Evolutionary conservation across 139 green algal species (phyloP), one percentile per base, ranked within the genome.

Genomic region (Coelastrella sp.): DNA sequence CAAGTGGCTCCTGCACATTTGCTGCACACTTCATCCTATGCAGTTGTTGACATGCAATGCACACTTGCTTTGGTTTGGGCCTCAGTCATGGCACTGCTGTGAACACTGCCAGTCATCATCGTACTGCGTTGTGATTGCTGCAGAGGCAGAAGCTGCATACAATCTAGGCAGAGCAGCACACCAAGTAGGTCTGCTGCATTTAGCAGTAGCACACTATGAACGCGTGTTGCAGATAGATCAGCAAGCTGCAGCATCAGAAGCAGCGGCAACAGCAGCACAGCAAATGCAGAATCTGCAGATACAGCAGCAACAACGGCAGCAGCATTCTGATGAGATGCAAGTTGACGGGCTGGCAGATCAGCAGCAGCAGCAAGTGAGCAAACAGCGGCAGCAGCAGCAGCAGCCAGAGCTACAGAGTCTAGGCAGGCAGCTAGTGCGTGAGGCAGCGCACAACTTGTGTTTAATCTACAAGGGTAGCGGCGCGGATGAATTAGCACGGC

Each of bases 81-180:
- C 32, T 47, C 32, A 47, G 32, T 47, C 32, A 47, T 47, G 32
- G 32, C 32, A 47, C 32, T 47, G 32, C 32, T 47, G 32, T 47
- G 32, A 47, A 47, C 32, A 47, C 32, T 47, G 32, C 32, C 32
- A 47, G 32, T 47, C 32, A 47, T 47, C 32, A 47, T 47, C 32
- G 32, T 47, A 47, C 32, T 47, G 32, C 32, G 76, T 32, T 82
- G 76, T 13, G 5, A 5, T 23, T 87, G 81, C 81, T 60, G 76
- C 61, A 59, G 61, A 73, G n/a, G 73, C 73, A 16, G 85, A 85
- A 60, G 86, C 77, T 6, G 86, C 86, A 61, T 99, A 98, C 94
- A 99, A 99, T 92, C 59, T 98, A 10, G 97, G 94, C 1, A 91
- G 97, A 4, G 97, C 96, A 7, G 94, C 95, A 5, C 97, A 98